phyloP scores from a whole-genome alignment of 2,329 filamentous ascomycete species.

The Exophiala dermatitidis region DNA sequence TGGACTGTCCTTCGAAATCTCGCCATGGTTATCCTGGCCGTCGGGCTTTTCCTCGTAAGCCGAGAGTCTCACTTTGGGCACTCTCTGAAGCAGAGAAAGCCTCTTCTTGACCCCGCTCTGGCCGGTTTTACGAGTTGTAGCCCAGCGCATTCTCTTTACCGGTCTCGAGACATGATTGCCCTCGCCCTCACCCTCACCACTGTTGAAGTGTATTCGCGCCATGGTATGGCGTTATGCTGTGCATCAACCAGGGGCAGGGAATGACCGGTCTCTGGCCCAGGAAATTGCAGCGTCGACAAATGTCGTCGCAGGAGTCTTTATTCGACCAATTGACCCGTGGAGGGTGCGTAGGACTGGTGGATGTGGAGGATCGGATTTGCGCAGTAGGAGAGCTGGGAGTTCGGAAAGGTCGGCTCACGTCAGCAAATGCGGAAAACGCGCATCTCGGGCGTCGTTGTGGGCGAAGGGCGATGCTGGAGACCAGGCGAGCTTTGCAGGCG shows the following conservation, averaged over 20 bases:
- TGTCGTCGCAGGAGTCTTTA: not conserved
- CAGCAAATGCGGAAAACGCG: slow-evolving; percentile 17
- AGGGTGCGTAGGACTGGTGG: not conserved
- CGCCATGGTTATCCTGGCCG: slow-evolving; percentile 33
- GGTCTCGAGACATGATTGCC: slow-evolving; percentile 46
- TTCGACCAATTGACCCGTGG: slow-evolving; percentile 1
- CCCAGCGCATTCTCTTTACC: slow-evolving; percentile 84
- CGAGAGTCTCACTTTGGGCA: slow-evolving; percentile 55
- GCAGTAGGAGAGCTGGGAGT: slow-evolving; percentile 3
- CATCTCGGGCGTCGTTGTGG: slow-evolving; percentile 13
- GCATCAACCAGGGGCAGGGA: not conserved
- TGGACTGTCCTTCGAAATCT: slow-evolving; percentile 20
- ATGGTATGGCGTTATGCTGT: slow-evolving; percentile 9
- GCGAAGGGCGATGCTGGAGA: slow-evolving; percentile 10
- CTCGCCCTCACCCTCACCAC: slow-evolving; percentile 30
- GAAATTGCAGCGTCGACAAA: not conserved
- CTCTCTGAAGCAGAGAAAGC: slow-evolving; percentile 69
- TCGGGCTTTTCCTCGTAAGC: slow-evolving; percentile 47
- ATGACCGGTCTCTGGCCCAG: not conserved
- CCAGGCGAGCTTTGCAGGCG: not conserved
- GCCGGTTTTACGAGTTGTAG: slow-evolving; percentile 78
- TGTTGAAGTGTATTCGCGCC: slow-evolving; percentile 23
- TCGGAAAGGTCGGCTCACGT: slow-evolving; percentile 26
- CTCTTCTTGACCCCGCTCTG: slow-evolving; percentile 72
- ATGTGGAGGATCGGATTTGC: not conserved